Base-by-base conservation (phyloP, 106 monocot genomes). In the Phalaenopsis aphrodite region DNA sequence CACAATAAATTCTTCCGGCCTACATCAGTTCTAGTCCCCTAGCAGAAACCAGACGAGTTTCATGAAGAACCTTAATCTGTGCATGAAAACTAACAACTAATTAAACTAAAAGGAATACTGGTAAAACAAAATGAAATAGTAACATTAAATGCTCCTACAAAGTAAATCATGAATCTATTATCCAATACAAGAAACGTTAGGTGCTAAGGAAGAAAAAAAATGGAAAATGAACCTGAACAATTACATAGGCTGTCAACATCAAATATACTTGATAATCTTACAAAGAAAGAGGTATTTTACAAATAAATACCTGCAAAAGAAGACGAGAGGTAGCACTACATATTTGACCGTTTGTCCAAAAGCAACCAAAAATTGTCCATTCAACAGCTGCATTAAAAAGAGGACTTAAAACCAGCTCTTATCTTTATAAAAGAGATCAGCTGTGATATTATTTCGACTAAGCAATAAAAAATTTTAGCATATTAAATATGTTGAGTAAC, bases 261-360 rank as follows among this genome's bases (percentile, higher is more conserved):
- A 5, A 36, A 38, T 5, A 21, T 58, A 45, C 74, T 19, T 21
- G 3, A 52, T 76, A n/a, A 30, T 49, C 48, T 49, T 24, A n/a
- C 43, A 4, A 23, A 43, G 43, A 75, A 4, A 19, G 7, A 19
- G 18, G 43, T n/a, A 45, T 75, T 72, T 38, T 48, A 76, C 21
- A 24, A 76, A 18, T 71, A 72, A 87, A 95, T 85, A 99, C 99
- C 79, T 99, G 99, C 37, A 99, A 57, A 84, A 99, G 67, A 81
- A 99, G 95, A 42, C 99, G 99, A 83, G 99, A 99, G 45, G 99
- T 99, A 78, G 99, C 94, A 84, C 99, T 99, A 83, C 99, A 99
- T 65, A 99, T 99, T 79, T 99, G 99, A 65, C 99, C 99, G 86
- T 99, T 99, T 77, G 99, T 99, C 94, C 92, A 95, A 81, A 95